phyloP scores from a whole-genome alignment of 2,329 filamentous ascomycete species.

The Alternaria infectoria region DNA sequence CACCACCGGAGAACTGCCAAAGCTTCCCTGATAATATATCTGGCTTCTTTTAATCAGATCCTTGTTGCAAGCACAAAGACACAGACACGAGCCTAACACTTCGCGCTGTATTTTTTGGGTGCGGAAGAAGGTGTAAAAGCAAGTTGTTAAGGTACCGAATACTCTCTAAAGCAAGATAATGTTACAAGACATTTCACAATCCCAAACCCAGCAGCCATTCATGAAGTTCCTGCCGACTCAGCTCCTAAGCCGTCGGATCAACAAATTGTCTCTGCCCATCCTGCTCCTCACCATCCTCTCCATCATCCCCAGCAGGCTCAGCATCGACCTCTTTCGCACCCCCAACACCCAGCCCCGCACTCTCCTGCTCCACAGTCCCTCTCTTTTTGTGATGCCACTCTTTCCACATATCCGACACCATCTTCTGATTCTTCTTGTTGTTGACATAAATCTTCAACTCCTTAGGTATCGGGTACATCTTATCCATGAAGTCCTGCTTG shows the following conservation, averaged over 20 bases:
- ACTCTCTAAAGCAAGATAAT: accelerated
- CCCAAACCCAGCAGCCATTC: neutral
- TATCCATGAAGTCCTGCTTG: conserved; percentile 10
- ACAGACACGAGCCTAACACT: no score
- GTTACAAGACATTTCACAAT: neutral
- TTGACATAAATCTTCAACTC: conserved; percentile 12
- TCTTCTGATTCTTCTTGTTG: neutral
- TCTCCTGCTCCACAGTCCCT: neutral
- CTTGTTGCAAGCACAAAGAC: no score
- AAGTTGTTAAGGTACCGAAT: neutral
- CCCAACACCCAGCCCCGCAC: neutral
- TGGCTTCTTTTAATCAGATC: no score
- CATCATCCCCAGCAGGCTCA: neutral
- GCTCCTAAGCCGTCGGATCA: neutral
- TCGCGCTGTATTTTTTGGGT: no score
- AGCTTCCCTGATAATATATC: no score
- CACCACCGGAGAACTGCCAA: no score
- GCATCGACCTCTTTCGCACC: neutral
- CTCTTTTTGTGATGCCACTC: conserved; percentile 29
- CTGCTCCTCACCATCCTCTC: neutral
- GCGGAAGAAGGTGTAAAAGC: no score
- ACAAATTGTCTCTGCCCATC: neutral
- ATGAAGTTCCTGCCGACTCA: neutral
- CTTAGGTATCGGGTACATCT: conserved; percentile 15
- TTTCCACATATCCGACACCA: conserved; percentile 23